These are phyloP conservation scores for Penicillium crystallinum DNA, from an alignment of 495 filamentous ascomycete genomes.

Conservation along the genomic window DNA sequence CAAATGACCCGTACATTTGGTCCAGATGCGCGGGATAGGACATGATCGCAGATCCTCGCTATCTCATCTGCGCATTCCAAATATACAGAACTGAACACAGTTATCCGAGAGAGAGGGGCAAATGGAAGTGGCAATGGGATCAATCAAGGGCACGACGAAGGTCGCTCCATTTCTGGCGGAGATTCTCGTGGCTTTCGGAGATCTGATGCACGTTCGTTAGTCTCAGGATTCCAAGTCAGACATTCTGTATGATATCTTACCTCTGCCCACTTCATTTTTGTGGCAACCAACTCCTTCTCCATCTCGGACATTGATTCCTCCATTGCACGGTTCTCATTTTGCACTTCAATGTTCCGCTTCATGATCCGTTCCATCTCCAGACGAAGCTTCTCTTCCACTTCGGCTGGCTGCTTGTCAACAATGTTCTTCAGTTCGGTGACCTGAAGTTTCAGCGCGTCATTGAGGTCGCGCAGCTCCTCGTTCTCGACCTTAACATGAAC, in stretches of 20 bases:
- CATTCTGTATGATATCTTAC: constrained; percentile 42
- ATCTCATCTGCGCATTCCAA: constrained; percentile 11
- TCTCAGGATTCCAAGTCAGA: neutral
- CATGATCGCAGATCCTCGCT: constrained; percentile 22
- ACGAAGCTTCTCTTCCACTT: constrained; percentile 77
- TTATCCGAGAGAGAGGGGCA: neutral
- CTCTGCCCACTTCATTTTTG: constrained; percentile 94
- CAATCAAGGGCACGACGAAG: constrained; percentile 62
- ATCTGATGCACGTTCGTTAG: constrained; percentile 22
- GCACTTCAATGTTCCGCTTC: constrained; percentile 87
- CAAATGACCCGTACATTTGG: constrained; percentile 14
- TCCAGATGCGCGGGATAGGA: constrained; percentile 1
- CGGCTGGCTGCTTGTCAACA: constrained; percentile 81
- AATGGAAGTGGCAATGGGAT: neutral
- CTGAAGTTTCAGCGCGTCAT: constrained; percentile 77
- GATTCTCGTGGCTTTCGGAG: constrained; percentile 66
- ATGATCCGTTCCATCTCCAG: constrained; percentile 89
- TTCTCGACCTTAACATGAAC: constrained; percentile 92
- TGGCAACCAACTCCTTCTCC: constrained; percentile 87
- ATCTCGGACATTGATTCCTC: constrained; percentile 92
- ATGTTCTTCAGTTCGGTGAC: constrained; percentile 76
- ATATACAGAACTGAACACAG: constrained; percentile 21
- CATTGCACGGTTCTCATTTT: constrained; percentile 83
- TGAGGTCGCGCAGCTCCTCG: constrained; percentile 78
- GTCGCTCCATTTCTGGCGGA: constrained; percentile 76